Evolutionary conservation across 1,139 yeast genomes (phyloP).

Genomic region (Saccharomyces hybrid): DNA sequence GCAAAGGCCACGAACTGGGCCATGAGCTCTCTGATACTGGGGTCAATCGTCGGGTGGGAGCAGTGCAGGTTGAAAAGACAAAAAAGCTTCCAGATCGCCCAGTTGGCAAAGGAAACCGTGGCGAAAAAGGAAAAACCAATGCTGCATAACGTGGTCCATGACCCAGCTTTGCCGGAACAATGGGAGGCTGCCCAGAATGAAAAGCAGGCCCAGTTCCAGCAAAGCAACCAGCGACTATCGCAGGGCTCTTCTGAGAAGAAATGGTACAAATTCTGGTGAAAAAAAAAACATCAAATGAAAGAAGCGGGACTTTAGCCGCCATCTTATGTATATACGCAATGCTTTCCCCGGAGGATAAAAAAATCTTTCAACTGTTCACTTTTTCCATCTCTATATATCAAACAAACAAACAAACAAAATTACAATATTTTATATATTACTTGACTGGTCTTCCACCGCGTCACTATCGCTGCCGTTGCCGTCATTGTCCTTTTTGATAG

Average conservation of each 20-base stretch:
- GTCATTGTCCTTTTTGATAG: neutral
- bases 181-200: constrained; percentile 18
- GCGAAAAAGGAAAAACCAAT: constrained; percentile 39
- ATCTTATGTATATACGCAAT: constrained; percentile 4
- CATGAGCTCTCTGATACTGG: constrained; percentile 70
- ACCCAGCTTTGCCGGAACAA: constrained; percentile 15
- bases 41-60: constrained; percentile 85
- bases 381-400: neutral
- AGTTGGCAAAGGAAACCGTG: constrained; percentile 47
- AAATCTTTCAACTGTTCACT: constrained; percentile 2
- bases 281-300: neutral
- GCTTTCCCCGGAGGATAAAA: neutral
- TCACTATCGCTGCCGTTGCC: constrained; percentile 7
- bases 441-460: constrained; percentile 7
- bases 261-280: constrained; percentile 31
- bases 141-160: constrained; percentile 25
- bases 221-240: constrained; percentile 6
- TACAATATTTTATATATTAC: neutral
- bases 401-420: neutral
- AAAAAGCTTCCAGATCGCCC: constrained; percentile 28
- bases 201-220: constrained; percentile 3
- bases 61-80: constrained; percentile 74
- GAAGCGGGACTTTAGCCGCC: neutral
- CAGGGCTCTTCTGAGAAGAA: constrained; percentile 7
- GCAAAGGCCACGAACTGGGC: constrained; percentile 72